Evolutionary conservation across 305 asterid species (phyloP).

Genomic region (Fraxinus baroniana): DNA sequence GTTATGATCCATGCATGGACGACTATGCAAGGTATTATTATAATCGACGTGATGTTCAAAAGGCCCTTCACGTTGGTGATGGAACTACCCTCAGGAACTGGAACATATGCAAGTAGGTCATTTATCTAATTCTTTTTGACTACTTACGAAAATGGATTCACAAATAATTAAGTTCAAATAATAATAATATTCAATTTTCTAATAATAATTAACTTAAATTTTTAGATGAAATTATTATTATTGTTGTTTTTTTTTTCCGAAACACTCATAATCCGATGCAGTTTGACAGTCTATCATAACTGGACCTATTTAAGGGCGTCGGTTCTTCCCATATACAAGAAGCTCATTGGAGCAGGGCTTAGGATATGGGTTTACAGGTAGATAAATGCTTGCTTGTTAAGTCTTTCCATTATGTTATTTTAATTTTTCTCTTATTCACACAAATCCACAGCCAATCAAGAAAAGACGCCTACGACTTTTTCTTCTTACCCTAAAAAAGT

Average conservation of each 20-base stretch:
- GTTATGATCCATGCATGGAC: constrained; percentile 91
- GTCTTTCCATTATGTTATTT: not conserved
- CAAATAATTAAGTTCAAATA: not conserved
- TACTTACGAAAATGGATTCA: not conserved
- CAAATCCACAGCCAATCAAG: not conserved
- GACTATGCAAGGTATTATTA: constrained; percentile 47
- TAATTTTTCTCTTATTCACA: not conserved
- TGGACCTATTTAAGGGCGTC: constrained; percentile 68
- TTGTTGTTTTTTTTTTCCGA: not conserved
- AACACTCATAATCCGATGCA: constrained; percentile 32
- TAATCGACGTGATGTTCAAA: constrained; percentile 71
- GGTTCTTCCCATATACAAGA: constrained; percentile 78
- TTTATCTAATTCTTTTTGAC: not conserved
- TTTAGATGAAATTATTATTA: not conserved
- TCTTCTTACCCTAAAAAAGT: not conserved
- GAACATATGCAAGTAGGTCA: constrained; percentile 73
- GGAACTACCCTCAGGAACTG: constrained; percentile 44
- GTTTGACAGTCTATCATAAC: constrained; percentile 54
- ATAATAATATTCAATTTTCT: not conserved
- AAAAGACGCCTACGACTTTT: not conserved
- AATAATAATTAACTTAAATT: not conserved
- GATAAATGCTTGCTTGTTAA: not conserved
- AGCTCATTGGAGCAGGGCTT: constrained; percentile 71
- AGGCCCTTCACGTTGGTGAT: constrained; percentile 67
- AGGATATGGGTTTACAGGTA: constrained; percentile 93